Conservation (phyloP, 352 stramenopile species). For the Pythium vanterpoolii region DNA sequence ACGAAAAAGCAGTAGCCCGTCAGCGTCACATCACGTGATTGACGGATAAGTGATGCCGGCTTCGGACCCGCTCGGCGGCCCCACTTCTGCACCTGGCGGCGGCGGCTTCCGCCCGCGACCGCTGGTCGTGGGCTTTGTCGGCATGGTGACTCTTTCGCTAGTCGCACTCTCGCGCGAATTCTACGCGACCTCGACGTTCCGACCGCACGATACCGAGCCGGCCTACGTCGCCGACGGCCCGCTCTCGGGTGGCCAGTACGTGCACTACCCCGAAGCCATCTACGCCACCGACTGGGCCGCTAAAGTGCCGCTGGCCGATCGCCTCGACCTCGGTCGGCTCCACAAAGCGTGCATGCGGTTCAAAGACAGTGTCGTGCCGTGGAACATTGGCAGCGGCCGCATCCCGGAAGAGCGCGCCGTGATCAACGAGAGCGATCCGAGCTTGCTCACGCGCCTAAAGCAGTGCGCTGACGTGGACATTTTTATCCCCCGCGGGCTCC, state of each 20-base stretch:
- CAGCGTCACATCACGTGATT: not conserved
- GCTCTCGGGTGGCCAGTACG: slow-evolving; percentile 13
- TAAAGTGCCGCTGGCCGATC: slow-evolving; percentile 21
- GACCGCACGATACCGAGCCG: not conserved
- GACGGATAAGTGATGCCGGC: not conserved
- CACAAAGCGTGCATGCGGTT: slow-evolving; percentile 40
- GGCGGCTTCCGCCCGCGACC: slow-evolving; percentile 2
- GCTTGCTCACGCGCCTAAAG: slow-evolving; percentile 37
- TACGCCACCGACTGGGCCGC: slow-evolving; percentile 15
- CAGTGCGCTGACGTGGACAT: slow-evolving; percentile 63
- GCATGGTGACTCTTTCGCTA: slow-evolving; percentile 4
- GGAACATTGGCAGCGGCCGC: slow-evolving; percentile 26
- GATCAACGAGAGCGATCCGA: not conserved
- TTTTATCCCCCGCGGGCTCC: slow-evolving; percentile 38
- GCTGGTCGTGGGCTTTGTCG: slow-evolving; percentile 7
- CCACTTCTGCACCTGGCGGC: too few relatives aligned
- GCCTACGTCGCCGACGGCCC: slow-evolving; percentile 10
- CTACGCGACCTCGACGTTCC: not conserved
- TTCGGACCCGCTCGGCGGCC: not conserved
- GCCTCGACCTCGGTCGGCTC: slow-evolving; percentile 46
- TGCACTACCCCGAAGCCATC: slow-evolving; percentile 18
- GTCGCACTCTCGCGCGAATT: slow-evolving; percentile 11
- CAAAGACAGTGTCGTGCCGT: slow-evolving; percentile 49
- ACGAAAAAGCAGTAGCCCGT: not conserved
- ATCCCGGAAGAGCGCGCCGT: slow-evolving; percentile 21